phyloP scores from a whole-genome alignment of 192 early-diverging fungal species.

The Coemansia sp. region DNA sequence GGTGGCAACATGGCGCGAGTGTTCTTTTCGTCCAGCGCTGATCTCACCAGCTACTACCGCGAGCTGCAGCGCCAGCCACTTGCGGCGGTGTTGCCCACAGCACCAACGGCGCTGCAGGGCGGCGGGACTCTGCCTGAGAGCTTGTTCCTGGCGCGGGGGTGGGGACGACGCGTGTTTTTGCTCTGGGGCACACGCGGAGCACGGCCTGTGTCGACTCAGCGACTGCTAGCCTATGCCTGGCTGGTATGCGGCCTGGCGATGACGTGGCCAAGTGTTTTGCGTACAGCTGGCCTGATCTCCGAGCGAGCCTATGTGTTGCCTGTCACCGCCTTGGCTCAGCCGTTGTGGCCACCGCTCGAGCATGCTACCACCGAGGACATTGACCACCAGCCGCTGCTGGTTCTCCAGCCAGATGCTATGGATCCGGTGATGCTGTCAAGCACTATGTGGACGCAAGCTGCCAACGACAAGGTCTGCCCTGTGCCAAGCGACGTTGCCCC shows the following conservation, averaged over 20 bases:
- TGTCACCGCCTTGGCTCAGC: constrained; percentile 40
- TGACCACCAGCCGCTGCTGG: constrained; percentile 6
- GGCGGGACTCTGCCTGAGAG: constrained; percentile 34
- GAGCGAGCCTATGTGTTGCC: constrained; percentile 50
- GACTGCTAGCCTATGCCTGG: constrained; percentile 41
- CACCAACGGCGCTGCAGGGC: constrained; percentile 13
- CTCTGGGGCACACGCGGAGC: constrained; percentile 8
- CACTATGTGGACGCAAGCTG: background rate
- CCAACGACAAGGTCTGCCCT: background rate
- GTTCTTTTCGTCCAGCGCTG: constrained; percentile 47
- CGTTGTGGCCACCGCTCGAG: constrained; percentile 32
- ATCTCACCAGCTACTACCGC: constrained; percentile 48
- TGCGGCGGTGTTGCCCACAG: constrained; percentile 3
- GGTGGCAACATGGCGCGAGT: constrained; percentile 35
- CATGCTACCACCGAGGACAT: constrained; percentile 2
- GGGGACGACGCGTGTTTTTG: constrained; percentile 43
- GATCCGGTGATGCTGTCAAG: background rate
- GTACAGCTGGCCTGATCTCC: constrained; percentile 47
- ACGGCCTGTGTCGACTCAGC: constrained; percentile 17
- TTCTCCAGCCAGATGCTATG: constrained; percentile 11
- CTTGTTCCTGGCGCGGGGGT: constrained; percentile 27
- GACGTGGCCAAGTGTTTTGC: constrained; percentile 51
- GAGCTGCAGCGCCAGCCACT: constrained; percentile 27
- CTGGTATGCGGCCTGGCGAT: constrained; percentile 42
- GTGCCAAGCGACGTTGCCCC: background rate